A percentile compares a stretch with the other conserved stretches of the same genome.
Conservation (phyloP, 169 alveolate species). For the Perkinsus chesapeaki region DNA sequence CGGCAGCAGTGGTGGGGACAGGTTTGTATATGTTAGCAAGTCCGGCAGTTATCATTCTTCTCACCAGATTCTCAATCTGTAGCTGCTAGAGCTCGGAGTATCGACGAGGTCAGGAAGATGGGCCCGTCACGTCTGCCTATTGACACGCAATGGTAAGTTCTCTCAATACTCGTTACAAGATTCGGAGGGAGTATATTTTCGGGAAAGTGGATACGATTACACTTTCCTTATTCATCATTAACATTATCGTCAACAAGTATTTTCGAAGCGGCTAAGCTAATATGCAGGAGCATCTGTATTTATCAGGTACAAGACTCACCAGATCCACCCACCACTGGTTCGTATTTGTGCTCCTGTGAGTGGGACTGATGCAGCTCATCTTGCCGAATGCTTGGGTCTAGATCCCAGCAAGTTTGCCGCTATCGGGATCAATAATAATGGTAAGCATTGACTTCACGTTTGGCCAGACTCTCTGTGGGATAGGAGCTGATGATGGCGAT, state of each 20-base stretch:
- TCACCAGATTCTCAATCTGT: neutral
- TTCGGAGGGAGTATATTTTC: too few species aligned
- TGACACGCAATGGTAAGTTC: neutral
- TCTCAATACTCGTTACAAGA: neutral
- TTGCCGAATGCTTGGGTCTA: constrained; percentile 37
- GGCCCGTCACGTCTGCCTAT: neutral
- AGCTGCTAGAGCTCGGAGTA: neutral
- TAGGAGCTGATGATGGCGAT: neutral
- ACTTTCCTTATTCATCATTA: too few species aligned
- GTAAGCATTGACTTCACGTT: neutral
- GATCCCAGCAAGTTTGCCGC: constrained; percentile 10
- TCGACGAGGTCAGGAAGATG: neutral
- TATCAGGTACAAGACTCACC: constrained; percentile 74
- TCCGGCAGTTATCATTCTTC: neutral
- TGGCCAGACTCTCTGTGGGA: neutral
- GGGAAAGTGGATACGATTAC: too few species aligned
- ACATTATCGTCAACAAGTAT: too few species aligned
- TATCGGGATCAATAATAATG: neutral
- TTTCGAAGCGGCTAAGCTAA: too few species aligned
- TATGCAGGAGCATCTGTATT: constrained; percentile 68
- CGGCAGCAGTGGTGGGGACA: neutral
- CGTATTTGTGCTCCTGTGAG: constrained; percentile 79
- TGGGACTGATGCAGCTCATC: constrained; percentile 58
- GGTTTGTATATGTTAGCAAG: neutral
- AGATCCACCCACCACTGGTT: constrained; percentile 80